Evolutionary conservation across 2,329 filamentous ascomycete genomes (phyloP).

Genomic region (Neofusicoccum umdonicola): DNA sequence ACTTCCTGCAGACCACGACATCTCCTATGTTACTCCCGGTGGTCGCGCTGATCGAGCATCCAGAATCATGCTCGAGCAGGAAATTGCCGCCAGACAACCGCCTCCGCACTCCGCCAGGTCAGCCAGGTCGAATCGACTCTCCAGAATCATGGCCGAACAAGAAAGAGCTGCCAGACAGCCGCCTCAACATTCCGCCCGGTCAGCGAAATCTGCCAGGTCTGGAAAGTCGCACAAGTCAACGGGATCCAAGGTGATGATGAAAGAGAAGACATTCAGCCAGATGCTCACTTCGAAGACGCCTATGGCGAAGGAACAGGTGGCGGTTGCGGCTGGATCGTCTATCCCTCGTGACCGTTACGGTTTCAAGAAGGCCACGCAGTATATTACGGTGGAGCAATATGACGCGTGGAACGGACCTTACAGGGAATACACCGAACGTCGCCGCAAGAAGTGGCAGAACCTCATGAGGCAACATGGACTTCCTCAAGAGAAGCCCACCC

Average conservation of each 20-base stretch:
- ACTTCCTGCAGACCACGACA: conserved; percentile 12
- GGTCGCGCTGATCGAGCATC: conserved; percentile 6
- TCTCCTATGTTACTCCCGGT: conserved; percentile 14
- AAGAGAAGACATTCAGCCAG: conserved; percentile 7
- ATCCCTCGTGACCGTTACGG: conserved; percentile 76
- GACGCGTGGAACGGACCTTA: conserved; percentile 79
- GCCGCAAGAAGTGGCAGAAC: conserved; percentile 77
- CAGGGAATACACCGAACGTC: conserved; percentile 68
- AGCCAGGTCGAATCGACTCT: background rate
- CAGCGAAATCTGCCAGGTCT: background rate
- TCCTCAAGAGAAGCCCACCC: conserved; percentile 66
- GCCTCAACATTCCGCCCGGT: conserved; percentile 2
- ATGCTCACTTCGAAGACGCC: conserved; percentile 9
- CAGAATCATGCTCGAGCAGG: conserved; percentile 15
- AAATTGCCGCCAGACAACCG: background rate
- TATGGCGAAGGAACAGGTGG: background rate
- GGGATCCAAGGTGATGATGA: background rate
- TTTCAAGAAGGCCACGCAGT: conserved; percentile 83
- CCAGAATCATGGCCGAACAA: conserved; percentile 16
- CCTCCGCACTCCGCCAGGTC: conserved; percentile 10
- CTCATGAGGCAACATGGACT: conserved; percentile 76
- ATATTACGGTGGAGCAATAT: conserved; percentile 73
- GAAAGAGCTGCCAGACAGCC: background rate
- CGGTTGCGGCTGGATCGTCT: conserved; percentile 19
- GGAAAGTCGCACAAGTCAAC: background rate